phyloP scores from a whole-genome alignment of 257 asterid genomes.

The Solanum sparsipilum region DNA sequence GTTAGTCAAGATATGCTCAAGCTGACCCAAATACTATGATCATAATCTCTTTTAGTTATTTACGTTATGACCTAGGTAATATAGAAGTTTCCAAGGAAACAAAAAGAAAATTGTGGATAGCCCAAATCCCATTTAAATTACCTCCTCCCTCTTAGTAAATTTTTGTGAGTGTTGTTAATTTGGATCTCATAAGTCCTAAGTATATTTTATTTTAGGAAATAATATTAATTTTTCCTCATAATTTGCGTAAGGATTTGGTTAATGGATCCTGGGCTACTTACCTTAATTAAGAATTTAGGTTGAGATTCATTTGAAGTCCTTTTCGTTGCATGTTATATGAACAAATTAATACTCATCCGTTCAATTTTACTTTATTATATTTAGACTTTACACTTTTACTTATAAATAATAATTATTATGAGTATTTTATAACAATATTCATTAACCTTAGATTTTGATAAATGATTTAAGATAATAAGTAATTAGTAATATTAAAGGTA shows the following conservation, averaged over 20 bases:
- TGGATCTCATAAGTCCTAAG: neutral
- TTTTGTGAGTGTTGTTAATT: neutral
- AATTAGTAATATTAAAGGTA: no score
- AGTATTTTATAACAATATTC: no score
- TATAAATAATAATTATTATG: no score
- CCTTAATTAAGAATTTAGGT: neutral
- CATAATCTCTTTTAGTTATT: neutral
- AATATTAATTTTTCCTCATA: neutral
- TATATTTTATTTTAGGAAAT: neutral
- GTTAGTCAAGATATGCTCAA: neutral
- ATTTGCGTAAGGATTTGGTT: neutral
- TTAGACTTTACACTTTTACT: no score
- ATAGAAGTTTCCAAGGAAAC: neutral
- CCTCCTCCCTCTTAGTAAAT: neutral
- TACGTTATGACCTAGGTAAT: neutral
- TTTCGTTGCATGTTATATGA: neutral
- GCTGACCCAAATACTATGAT: neutral
- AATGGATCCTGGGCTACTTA: neutral
- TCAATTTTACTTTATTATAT: no score
- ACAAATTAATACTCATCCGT: neutral
- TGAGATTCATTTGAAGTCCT: neutral
- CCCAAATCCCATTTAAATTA: neutral
- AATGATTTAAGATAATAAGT: no score
- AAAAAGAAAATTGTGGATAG: neutral
- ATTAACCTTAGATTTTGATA: no score